phyloP scores from a whole-genome alignment of 2,329 filamentous ascomycete genomes.

The Fusarium algeriense region DNA sequence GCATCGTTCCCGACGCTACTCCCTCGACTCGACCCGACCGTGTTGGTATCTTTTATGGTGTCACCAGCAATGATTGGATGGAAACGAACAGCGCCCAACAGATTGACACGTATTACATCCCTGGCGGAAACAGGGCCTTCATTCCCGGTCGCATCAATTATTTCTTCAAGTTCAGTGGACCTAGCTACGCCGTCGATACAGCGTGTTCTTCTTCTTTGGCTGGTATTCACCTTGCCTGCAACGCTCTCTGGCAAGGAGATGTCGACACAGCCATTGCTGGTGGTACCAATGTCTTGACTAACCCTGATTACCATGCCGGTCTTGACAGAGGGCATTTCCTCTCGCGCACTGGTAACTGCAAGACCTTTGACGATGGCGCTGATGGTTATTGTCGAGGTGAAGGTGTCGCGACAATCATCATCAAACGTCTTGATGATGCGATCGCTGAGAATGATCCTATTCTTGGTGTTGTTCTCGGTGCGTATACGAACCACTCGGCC shows the following conservation, averaged over 20 bases:
- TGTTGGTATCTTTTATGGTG: constrained; percentile 81
- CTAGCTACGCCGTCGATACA: constrained; percentile 80
- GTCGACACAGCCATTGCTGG: constrained; percentile 86
- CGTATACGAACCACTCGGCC: constrained; percentile 78
- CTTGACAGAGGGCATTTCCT: constrained; percentile 75
- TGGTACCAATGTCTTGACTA: constrained; percentile 76
- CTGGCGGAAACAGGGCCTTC: constrained; percentile 60
- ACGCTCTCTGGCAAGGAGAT: constrained; percentile 76
- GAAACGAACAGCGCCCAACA: constrained; percentile 81
- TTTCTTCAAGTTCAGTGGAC: constrained; percentile 81
- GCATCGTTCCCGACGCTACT: constrained; percentile 72
- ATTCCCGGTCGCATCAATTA: constrained; percentile 76
- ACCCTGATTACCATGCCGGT: constrained; percentile 74
- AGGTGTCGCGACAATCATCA: constrained; percentile 59
- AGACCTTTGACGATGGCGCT: constrained; percentile 70
- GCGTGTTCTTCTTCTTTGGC: constrained; percentile 81
- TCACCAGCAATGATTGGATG: constrained; percentile 82
- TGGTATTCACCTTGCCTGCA: constrained; percentile 77
- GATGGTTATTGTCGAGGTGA: constrained; percentile 69
- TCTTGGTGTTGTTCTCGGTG: constrained; percentile 71
- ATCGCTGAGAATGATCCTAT: constrained; percentile 72
- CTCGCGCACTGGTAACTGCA: constrained; percentile 56
- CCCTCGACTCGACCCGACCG: constrained; percentile 68
- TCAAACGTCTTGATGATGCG: constrained; percentile 64
- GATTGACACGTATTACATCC: constrained; percentile 67